Evolutionary conservation across 2,329 filamentous ascomycete species (phyloP).

Genomic region (Dactylonectria estremocensis): DNA sequence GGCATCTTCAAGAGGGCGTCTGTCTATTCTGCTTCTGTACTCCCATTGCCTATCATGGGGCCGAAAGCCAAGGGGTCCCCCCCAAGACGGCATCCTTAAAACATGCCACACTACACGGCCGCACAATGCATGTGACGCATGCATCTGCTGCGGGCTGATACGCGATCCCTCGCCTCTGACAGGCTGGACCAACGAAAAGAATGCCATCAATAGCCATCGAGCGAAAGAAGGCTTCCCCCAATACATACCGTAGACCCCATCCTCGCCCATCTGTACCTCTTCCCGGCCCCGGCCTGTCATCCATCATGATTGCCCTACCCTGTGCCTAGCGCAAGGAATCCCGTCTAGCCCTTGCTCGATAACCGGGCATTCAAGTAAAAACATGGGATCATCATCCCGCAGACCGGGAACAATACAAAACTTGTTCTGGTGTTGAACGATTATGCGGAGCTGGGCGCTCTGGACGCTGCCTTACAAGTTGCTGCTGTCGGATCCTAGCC

Average conservation of each 20-base stretch:
- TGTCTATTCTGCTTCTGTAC: background rate
- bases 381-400: slow-evolving; percentile 5
- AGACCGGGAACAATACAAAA: slow-evolving; percentile 1
- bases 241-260: background rate
- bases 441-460: background rate
- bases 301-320: slow-evolving; percentile 9
- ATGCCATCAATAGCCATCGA: slow-evolving; percentile 10
- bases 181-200: slow-evolving; percentile 5
- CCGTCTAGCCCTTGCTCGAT: slow-evolving; percentile 20
- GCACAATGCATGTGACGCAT: slow-evolving; percentile 38
- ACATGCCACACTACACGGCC: slow-evolving; percentile 35
- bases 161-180: slow-evolving; percentile 20
- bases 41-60: background rate
- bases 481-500: background rate
- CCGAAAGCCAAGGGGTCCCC: background rate
- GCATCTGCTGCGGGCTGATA: slow-evolving; percentile 27
- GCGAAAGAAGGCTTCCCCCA: background rate
- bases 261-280: slow-evolving; percentile 13
- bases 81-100: slow-evolving; percentile 22
- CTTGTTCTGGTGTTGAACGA: background rate
- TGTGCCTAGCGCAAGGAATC: slow-evolving; percentile 6
- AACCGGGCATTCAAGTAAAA: slow-evolving; percentile 20
- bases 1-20: background rate
- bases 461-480: background rate
- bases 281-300: slow-evolving; percentile 21